Base-by-base conservation (phyloP, 2,329 filamentous ascomycete species). In the Botryosphaeria agaves region DNA sequence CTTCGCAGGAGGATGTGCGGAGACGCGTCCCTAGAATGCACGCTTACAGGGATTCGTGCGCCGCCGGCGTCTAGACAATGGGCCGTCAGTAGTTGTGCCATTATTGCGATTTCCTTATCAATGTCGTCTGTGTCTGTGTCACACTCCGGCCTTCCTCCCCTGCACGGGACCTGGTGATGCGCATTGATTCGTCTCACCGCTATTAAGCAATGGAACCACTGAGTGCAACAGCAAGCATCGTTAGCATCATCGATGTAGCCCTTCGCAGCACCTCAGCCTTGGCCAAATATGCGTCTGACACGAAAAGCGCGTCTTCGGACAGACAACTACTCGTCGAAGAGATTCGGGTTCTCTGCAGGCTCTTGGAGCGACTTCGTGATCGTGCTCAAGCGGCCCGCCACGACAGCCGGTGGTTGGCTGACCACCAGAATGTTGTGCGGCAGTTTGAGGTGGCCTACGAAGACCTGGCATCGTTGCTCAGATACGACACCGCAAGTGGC, bases 381-480 rank as follows among this genome's bases (percentile, higher is more conserved):
- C 33, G 35, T n/a, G 24, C 32, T 14, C 9, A 24, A 21, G 19
- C 9, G n/a, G 20, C 23, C 9, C 11, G 11, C 2, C 20, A 11
- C 7, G 25, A 30, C 18, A 9, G 12, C 3, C 23, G 7, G 9
- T 32, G 33, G 29, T 19, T 29, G 9, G 17, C 9, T 11, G 34
- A 30, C 9, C 20, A 18, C 5, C 15, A n/a, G 16, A 20, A 33
- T 15, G 11, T 35, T 14, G 18, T 34, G 9, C 14, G 14, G 18
- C 34, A 36, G 16, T 33, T 37, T 14, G 6, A 35, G 17, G 17
- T 11, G 8, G 35, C 35, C 11, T 33, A 32, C 28, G 12, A 28
- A n/a, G 35, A 35, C 14, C 21, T 47, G 20, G 18, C 29, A 14
- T 23, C 11, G 8, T 24, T 37, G 33, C 41, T 31, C 38, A 33